Evolutionary conservation across 768 basidiomycete species (phyloP).

Genomic region (Leccinellum luteum): DNA sequence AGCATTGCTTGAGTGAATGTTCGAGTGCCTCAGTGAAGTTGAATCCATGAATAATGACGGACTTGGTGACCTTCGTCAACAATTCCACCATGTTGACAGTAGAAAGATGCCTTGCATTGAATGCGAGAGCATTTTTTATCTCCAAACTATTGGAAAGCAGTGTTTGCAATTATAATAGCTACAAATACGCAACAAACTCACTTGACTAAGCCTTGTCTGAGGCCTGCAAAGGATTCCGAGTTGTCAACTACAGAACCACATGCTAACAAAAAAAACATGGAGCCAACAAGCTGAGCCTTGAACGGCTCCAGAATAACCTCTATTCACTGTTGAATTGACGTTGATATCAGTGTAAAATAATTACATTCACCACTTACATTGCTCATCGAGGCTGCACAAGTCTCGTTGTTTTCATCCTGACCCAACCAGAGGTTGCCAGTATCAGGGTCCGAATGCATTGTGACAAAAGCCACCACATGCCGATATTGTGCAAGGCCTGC

Average conservation of each 20-base stretch:
- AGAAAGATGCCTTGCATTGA: neutral
- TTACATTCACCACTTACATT: no score
- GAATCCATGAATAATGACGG: neutral
- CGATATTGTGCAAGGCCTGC: no score
- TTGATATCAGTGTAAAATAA: neutral
- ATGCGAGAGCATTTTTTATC: neutral
- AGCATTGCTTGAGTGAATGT: neutral
- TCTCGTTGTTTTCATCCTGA: no score
- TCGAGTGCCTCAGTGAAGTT: neutral
- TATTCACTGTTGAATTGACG: neutral
- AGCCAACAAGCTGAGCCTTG: neutral
- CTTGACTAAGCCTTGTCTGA: neutral
- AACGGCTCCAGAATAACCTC: neutral
- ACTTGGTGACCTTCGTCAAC: neutral
- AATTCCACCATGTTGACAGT: neutral
- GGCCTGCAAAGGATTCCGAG: neutral
- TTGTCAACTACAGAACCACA: neutral
- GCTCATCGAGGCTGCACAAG: no score
- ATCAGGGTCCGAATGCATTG: no score
- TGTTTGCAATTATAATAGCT: no score
- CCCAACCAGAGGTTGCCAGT: no score
- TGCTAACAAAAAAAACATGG: neutral
- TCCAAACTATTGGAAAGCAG: no score
- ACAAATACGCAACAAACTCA: no score
- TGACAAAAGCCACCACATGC: no score